Conservation (phyloP, 2,329 filamentous ascomycete genomes). For the Dryadomyces sulphureus region DNA sequence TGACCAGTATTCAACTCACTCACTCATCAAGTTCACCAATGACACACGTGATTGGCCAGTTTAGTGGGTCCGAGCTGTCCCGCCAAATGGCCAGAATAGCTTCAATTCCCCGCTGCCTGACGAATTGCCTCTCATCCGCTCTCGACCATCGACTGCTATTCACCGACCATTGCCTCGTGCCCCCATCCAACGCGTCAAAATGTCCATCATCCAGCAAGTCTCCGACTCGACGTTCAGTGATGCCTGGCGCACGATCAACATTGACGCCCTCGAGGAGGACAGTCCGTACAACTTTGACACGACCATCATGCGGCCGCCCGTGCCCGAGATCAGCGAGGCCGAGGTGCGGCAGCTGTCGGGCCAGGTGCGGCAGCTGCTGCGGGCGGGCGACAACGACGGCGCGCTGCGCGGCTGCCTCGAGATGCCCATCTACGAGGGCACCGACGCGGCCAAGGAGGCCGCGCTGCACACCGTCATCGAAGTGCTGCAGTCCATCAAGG, state of each 20-base stretch:
- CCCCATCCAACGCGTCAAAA: constrained; percentile 15
- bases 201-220: constrained; percentile 57
- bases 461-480: constrained; percentile 82
- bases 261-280: constrained; percentile 82
- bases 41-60: too few species aligned
- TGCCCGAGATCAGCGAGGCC: constrained; percentile 57
- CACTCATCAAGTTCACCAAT: too few species aligned
- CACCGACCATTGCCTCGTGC: background rate
- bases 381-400: constrained; percentile 76
- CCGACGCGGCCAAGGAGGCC: constrained; percentile 51
- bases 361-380: constrained; percentile 76
- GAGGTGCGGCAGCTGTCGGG: constrained; percentile 65
- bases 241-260: constrained; percentile 79
- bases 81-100: too few species aligned
- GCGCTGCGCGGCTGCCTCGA: constrained; percentile 74
- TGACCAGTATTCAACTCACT: too few species aligned
- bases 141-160: background rate
- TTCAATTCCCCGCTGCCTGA: background rate
- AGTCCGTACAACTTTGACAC: constrained; percentile 85
- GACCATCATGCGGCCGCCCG: constrained; percentile 63
- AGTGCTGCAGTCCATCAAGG: constrained; percentile 90
- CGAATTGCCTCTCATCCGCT: background rate
- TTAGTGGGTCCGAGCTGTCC: too few species aligned
- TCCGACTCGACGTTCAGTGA: constrained; percentile 44
- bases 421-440: constrained; percentile 60